Evolutionary conservation across 1,284 basidiomycete species (phyloP), one percentile per base, ranked within the genome.

Genomic region (Testicularia cyperi): DNA sequence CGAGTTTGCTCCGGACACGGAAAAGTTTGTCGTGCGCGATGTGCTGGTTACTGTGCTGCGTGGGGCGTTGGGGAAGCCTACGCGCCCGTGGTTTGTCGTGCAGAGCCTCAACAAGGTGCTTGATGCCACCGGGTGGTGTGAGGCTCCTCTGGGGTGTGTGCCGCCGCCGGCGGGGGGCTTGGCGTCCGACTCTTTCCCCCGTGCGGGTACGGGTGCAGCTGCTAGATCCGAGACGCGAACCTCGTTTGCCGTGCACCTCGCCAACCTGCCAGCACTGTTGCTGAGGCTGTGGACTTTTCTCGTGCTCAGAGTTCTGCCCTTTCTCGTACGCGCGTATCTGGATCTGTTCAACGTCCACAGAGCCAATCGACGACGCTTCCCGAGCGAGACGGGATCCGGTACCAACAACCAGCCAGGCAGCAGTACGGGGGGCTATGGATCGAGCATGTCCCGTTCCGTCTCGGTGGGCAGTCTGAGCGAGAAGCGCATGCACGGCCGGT

Each of bases 21-120:
- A 65, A 35, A 55, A 44, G 35, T 61, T 56, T 37, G 56, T 65
- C 22, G 47, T 60, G 4, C 52, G 62, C 15, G 62, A 65, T 37
- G 62, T 65, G 13, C 34, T 57, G 10, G 58, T 61, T 20, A 49
- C 47, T 4, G 62, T 61, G 20, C 53, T 61, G 9, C 29, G 62
- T 34, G 55, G 51, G 12, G 46, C 43, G 18, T 41, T 65, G 2
- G 52, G 44, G 20, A 48, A 48, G 8, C 49, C 51, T 0, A 48
- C 38, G 15, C 47, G 62, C 8, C 62, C 62, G 2, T 65, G 62
- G 56, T 65, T 65, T 32, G 41, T 65, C 21, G 53, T 56, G 8
- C 62, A 61, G 49, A 65, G 56, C 31, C 23, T 61, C 1, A 40
- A 65, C 47, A 65, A 55, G 35, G 44, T 30, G 8, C 40, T 65